A percentile compares a stretch with the other conserved stretches of the same genome.
Conservation (phyloP, 2,329 filamentous ascomycete genomes). For the Mollisiaceae sp. region DNA sequence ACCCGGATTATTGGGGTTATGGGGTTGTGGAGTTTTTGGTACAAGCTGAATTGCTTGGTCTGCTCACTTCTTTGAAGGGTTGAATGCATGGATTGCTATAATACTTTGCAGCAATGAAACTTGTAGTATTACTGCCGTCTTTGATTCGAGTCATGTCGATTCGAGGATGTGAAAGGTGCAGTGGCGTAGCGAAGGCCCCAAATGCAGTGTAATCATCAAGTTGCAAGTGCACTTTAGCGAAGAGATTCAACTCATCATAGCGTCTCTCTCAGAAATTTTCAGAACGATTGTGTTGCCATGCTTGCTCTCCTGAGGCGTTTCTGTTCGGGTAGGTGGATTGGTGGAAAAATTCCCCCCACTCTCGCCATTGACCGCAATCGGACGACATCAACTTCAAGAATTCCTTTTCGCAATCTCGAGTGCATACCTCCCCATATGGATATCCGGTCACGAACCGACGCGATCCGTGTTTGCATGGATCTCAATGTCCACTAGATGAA, state of each 20-base stretch:
- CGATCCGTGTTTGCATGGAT: neutral
- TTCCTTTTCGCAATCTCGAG: neutral
- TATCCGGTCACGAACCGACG: neutral
- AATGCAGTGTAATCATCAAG: too few species aligned
- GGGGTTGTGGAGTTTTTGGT: constrained; percentile 12
- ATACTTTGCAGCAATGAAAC: constrained; percentile 12
- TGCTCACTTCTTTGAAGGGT: neutral
- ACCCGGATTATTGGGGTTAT: constrained; percentile 4
- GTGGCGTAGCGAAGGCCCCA: neutral
- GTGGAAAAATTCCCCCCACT: neutral
- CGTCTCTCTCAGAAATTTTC: neutral
- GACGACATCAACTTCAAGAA: neutral
- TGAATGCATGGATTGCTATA: constrained; percentile 11
- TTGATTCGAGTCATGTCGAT: neutral
- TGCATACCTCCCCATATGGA: neutral
- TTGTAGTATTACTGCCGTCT: constrained; percentile 10
- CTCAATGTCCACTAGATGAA: neutral
- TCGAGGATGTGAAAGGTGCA: too few species aligned
- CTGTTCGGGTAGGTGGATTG: neutral
- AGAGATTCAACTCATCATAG: neutral
- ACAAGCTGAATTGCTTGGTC: neutral
- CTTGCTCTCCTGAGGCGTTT: neutral
- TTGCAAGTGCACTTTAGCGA: too few species aligned
- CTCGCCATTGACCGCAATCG: neutral
- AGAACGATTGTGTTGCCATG: neutral